These are phyloP conservation scores for Pseudocercospora vitis DNA, from an alignment of 2,329 filamentous ascomycete species.

Conservation along the genomic window DNA sequence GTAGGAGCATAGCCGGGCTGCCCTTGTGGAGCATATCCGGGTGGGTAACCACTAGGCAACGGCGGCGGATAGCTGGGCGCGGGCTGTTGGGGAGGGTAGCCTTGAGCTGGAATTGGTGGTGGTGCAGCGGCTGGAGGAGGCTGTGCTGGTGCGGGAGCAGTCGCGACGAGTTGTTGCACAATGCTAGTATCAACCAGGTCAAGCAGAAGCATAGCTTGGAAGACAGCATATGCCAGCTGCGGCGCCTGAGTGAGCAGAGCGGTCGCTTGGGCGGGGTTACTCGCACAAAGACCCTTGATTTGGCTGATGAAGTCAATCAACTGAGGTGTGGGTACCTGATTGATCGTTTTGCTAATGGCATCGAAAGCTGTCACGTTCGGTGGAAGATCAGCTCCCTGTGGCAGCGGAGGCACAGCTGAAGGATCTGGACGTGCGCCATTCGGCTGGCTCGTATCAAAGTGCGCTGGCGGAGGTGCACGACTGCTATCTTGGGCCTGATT, in stretches of 20 bases:
- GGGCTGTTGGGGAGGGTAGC: constrained; percentile 30
- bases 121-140: constrained; percentile 31
- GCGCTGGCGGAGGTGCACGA: constrained; percentile 41
- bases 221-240: constrained; percentile 90
- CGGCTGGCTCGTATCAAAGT: constrained; percentile 45
- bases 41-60: constrained; percentile 20
- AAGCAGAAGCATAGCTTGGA: constrained; percentile 90
- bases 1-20: constrained; percentile 40
- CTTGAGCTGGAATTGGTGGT: constrained; percentile 25
- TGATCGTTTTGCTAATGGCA: constrained; percentile 87
- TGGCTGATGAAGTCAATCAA: constrained; percentile 90
- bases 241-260: constrained; percentile 86
- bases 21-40: constrained; percentile 39
- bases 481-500: constrained; percentile 17
- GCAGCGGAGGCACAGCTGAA: constrained; percentile 71
- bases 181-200: constrained; percentile 84
- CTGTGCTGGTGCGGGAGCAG: constrained; percentile 39
- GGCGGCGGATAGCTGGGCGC: constrained; percentile 24
- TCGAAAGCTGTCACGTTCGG: constrained; percentile 81
- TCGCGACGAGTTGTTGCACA: constrained; percentile 70
- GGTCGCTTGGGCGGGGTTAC: constrained; percentile 78
- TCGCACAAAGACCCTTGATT: constrained; percentile 86
- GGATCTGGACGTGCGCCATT: constrained; percentile 41
- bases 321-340: constrained; percentile 80
- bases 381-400: constrained; percentile 79